Evolutionary conservation across 2,329 filamentous ascomycete species (phyloP).

Genomic region (Chalaropsis ovoidea): DNA sequence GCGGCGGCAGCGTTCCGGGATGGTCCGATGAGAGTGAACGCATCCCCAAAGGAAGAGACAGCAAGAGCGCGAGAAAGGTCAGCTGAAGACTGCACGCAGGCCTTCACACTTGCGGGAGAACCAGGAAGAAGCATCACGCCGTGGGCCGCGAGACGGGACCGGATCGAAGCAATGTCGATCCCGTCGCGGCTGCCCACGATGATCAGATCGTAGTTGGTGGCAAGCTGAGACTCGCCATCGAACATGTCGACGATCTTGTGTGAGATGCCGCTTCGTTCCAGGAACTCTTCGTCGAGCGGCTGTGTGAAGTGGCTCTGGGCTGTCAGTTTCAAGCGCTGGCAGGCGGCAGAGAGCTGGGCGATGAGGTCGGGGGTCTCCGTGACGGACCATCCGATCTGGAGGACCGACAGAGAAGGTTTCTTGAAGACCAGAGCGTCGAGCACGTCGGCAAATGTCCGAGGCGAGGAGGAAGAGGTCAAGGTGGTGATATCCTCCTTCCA

Average conservation of each 20-base stretch:
- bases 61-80: slow-evolving; percentile 3
- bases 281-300: background rate
- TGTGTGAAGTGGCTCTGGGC: background rate
- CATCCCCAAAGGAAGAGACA: slow-evolving; percentile 14
- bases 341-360: background rate
- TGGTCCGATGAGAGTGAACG: slow-evolving; percentile 14
- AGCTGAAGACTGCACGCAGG: slow-evolving; percentile 8
- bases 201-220: slow-evolving; percentile 15
- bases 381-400: slow-evolving; percentile 33
- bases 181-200: slow-evolving; percentile 16
- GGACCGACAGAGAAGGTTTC: slow-evolving; percentile 33
- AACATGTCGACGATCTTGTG: slow-evolving; percentile 17
- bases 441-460: slow-evolving; percentile 28
- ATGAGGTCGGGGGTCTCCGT: background rate
- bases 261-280: background rate
- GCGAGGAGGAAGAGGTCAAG: slow-evolving; percentile 11
- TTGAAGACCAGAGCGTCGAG: slow-evolving; percentile 35
- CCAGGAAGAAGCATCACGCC: slow-evolving; percentile 18
- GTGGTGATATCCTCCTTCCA: slow-evolving; percentile 38
- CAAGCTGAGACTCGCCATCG: background rate
- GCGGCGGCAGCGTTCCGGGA: background rate
- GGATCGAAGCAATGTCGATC: slow-evolving; percentile 16
- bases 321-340: background rate
- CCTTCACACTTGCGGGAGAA: background rate
- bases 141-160: slow-evolving; percentile 7